Base-by-base conservation (phyloP, 768 basidiomycete species). In the Podaxis rugospora region DNA sequence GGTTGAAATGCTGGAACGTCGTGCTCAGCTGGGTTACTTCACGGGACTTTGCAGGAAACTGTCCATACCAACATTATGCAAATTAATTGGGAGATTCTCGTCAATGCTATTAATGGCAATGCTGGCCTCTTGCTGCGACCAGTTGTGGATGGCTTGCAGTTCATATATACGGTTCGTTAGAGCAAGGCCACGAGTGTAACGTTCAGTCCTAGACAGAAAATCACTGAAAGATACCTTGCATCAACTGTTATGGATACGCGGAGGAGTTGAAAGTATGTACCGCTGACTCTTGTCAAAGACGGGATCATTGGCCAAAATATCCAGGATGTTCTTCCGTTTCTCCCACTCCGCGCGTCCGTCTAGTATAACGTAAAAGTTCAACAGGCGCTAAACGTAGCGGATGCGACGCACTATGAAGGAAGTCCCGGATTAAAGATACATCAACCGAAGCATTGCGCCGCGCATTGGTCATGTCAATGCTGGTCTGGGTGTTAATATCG, bases 121-220 rank as follows among this genome's bases (percentile, higher is more conserved):
- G 25, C 62, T 64, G 1, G 74, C 76, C 59, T 89, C 80, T 42
- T 78, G 72, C 3, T 75, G 63, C 0, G 80, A 75, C 88, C 87
- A 89, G 5, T 68, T 68, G 56, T 87, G 78, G 2, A 72, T 62
- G 55, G 83, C 78, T 62, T 79, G 75, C n/a, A 91, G 70, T 66
- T 89, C 88, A 53, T 77, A 79, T 7, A 90, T 65, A 16, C 85
- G 78, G 56, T 83, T 84, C 1, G 77, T 80, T 67, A 87, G 79
- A 0, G 73, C 70, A 11, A 88, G 72, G 0, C 79, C 86, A 2
- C 82, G 81, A 18, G 79, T 74, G 64, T 86, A 87, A 10, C 76
- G 74, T 55, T 90, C 84, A 0, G 78, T 77, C 57, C 88, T 80
- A 13, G 79, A 78, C 68, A 86, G 74, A 66, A 85, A 88, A 3